A percentile compares a stretch with the other conserved stretches of the same genome.
Conservation (phyloP, 192 early-diverging fungal species). For the Coemansia sp. region DNA sequence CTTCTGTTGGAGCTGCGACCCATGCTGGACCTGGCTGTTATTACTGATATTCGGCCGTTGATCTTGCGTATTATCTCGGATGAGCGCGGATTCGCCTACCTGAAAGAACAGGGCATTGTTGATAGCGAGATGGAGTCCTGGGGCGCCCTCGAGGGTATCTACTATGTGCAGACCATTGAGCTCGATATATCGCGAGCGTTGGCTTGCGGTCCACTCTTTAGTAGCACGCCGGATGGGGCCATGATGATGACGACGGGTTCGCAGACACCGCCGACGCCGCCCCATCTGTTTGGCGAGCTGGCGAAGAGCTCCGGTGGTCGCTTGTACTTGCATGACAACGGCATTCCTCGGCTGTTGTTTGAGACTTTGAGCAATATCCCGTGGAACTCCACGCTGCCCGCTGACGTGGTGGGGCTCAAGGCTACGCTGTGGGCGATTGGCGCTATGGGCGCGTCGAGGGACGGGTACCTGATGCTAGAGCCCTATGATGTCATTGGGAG, state of each 20-base stretch:
- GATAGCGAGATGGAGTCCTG: conserved; percentile 54
- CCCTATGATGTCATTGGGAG: conserved; percentile 28
- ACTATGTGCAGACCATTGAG: conserved; percentile 46
- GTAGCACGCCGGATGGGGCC: conserved; percentile 43
- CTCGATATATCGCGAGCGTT: conserved; percentile 46
- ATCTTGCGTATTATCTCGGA: conserved; percentile 37
- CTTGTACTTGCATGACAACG: conserved; percentile 16
- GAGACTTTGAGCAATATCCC: conserved; percentile 52
- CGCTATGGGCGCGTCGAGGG: conserved; percentile 42
- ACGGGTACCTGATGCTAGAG: conserved; percentile 45
- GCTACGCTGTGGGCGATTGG: conserved; percentile 55
- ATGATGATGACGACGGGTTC: conserved; percentile 48
- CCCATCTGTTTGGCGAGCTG: conserved; percentile 53
- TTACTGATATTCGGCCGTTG: conserved; percentile 49
- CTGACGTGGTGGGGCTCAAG: conserved; percentile 41
- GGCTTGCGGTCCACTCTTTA: conserved; percentile 51
- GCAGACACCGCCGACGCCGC: conserved; percentile 46
- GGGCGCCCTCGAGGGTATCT: conserved; percentile 50
- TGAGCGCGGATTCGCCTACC: conserved; percentile 37
- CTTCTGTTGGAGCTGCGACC: conserved; percentile 33
- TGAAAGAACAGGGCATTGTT: conserved; percentile 33
- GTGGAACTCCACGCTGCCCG: conserved; percentile 35
- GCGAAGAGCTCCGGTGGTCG: conserved; percentile 30
- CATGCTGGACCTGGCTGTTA: conserved; percentile 46
- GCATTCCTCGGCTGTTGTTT: conserved; percentile 44